A percentile compares a stretch with the other conserved stretches of the same genome.
Evolutionary conservation across 1,284 basidiomycete species (phyloP).

Genomic region (Porogramme epimiltina): DNA sequence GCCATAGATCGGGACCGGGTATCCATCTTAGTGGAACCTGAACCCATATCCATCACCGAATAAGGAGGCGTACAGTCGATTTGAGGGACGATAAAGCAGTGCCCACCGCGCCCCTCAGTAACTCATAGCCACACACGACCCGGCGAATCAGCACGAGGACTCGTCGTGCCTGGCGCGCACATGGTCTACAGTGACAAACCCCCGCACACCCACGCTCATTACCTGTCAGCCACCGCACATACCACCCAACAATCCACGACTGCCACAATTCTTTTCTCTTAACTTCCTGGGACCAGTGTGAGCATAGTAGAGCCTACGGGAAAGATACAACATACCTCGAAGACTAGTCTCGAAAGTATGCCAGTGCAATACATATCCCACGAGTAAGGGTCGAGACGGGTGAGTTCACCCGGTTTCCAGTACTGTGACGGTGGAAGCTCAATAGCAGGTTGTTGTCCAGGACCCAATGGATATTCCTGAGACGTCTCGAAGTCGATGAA

Average conservation of each 20-base stretch:
- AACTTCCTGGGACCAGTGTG: too few species aligned
- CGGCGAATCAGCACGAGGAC: background rate
- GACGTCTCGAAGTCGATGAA: background rate
- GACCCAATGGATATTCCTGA: background rate
- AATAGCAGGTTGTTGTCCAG: background rate
- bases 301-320: too few species aligned
- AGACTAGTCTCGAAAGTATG: background rate
- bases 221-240: slow-evolving; percentile 3
- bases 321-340: background rate
- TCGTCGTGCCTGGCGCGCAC: background rate
- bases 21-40: background rate
- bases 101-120: too few species aligned
- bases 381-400: background rate
- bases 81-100: too few species aligned
- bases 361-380: background rate
- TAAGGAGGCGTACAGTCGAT: too few species aligned
- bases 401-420: background rate
- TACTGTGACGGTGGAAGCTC: background rate
- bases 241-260: too few species aligned
- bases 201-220: slow-evolving; percentile 1
- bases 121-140: too few species aligned
- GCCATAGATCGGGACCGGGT: background rate
- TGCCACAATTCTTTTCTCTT: too few species aligned
- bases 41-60: too few species aligned
- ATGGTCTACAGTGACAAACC: background rate